Evolutionary conservation across 2,329 filamentous ascomycete species (phyloP), one percentile per base, ranked within the genome.

Genomic region (Nemania sp.): DNA sequence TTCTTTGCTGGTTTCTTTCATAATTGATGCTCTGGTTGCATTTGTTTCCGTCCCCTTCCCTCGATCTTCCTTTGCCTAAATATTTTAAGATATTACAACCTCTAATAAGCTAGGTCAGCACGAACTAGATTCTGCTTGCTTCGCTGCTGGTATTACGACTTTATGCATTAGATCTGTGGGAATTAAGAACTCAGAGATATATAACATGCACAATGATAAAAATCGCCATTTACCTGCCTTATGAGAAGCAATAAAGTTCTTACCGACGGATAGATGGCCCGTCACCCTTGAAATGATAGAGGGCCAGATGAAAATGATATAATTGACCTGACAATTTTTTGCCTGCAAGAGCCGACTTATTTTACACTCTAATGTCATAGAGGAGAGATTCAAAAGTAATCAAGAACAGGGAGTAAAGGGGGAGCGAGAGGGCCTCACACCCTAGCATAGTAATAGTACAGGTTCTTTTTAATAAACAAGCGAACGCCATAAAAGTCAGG

Each of bases 371-470:
- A 66, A 67, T 45, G 35, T 29, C 54, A 47, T 20, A 27, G 41
- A 35, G 22, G 43, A 63, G 22, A 51, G 47, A 59, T 60, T 47
- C 51, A 43, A 24, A 41, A 20, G 55, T 24, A 35, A 57, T 47
- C 3, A 66, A 54, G 5, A 35, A 38, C 35, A 20, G 35, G 47
- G 49, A 60, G 20, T 35, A 22, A 18, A 24, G 26, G 18, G 13
- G 7, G 51, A 53, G 26, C 45, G 24, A 47, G 20, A 15, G 32
- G 55, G 38, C n/a, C 45, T 62, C 49, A 62, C 54, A 51, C 35
- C 47, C 59, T 53, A 22, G n/a, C 29, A 18, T 45, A 29, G 22
- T 64, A 62, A 67, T 62, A 51, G 35, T 65, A 64, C 56, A 63
- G 43, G 15, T 57, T 59, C 11, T 24, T 57, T 41, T 62, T 58